phyloP scores from a whole-genome alignment of 352 stramenopile genomes.

The Blastocystis sp. region DNA sequence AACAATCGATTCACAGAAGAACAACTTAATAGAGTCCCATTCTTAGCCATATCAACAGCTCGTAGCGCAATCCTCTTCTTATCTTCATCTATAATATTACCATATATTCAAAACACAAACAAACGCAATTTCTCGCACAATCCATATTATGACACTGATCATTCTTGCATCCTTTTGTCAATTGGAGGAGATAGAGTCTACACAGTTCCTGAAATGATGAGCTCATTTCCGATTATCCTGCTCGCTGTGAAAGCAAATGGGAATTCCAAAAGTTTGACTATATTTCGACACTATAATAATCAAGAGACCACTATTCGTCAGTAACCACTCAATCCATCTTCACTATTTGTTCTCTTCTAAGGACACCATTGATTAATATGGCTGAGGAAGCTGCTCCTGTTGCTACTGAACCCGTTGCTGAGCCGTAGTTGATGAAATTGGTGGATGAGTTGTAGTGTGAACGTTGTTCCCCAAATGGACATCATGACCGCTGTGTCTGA shows the following conservation, averaged over 20 bases:
- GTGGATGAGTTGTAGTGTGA: slow-evolving; percentile 25
- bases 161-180: slow-evolving; percentile 52
- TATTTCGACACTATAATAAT: not conserved
- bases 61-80: not conserved
- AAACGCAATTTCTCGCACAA: slow-evolving; percentile 14
- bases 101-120: not conserved
- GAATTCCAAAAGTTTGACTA: slow-evolving; percentile 13
- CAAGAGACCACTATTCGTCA: not conserved
- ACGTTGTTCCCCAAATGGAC: slow-evolving; percentile 57
- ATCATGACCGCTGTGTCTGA: slow-evolving; percentile 94
- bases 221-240: not conserved
- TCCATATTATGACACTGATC: slow-evolving; percentile 54
- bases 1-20: slow-evolving; percentile 22
- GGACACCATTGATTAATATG: slow-evolving; percentile 68
- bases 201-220: slow-evolving; percentile 14
- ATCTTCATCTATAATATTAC: not conserved
- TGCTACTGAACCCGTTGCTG: slow-evolving; percentile 63
- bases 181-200: slow-evolving; percentile 19
- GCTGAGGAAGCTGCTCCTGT: slow-evolving; percentile 68
- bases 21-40: slow-evolving; percentile 36
- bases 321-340: not conserved
- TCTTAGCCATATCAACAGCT: slow-evolving; percentile 37
- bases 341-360: slow-evolving; percentile 67
- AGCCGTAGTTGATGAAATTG: not conserved
- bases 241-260: not conserved